phyloP scores from a whole-genome alignment of 345 rosid species.

The Gossypium longicalyx region DNA sequence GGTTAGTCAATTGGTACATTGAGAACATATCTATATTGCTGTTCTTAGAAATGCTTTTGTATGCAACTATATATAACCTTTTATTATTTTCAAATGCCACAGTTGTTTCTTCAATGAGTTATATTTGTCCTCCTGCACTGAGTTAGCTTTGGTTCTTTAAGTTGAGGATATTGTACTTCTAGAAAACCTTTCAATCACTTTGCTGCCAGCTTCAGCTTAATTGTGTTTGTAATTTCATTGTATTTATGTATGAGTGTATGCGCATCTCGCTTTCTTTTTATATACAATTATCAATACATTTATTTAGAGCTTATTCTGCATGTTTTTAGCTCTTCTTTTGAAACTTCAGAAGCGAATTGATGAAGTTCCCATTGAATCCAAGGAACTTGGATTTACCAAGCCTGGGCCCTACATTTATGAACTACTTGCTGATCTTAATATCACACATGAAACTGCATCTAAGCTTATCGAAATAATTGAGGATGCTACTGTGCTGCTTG shows the following conservation, averaged over 20 bases:
- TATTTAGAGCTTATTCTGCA: background rate
- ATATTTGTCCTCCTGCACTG: background rate
- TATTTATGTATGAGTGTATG: background rate
- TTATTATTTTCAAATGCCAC: background rate
- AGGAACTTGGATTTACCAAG: conserved; percentile 80
- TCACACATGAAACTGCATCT: conserved; percentile 68
- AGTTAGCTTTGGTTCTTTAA: conserved; percentile 8
- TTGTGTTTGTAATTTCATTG: background rate
- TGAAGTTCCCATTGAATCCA: conserved; percentile 70
- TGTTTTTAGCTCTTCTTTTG: conserved; percentile 71
- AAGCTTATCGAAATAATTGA: conserved; percentile 65
- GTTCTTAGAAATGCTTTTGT: background rate
- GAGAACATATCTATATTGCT: background rate
- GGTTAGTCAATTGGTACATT: conserved; percentile 35
- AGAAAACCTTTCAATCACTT: conserved; percentile 11
- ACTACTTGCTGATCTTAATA: conserved; percentile 71
- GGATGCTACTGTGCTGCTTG: conserved; percentile 66
- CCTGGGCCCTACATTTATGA: conserved; percentile 91
- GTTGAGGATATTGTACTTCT: conserved; percentile 9
- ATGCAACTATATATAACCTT: background rate
- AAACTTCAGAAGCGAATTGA: conserved; percentile 84
- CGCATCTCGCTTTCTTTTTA: background rate
- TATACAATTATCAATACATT: background rate
- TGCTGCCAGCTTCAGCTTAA: background rate
- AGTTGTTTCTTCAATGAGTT: background rate